Evolutionary conservation across 202 grass and related monocot species (phyloP), one percentile per base, ranked within the genome.

Genomic region (Musa balbisiana): DNA sequence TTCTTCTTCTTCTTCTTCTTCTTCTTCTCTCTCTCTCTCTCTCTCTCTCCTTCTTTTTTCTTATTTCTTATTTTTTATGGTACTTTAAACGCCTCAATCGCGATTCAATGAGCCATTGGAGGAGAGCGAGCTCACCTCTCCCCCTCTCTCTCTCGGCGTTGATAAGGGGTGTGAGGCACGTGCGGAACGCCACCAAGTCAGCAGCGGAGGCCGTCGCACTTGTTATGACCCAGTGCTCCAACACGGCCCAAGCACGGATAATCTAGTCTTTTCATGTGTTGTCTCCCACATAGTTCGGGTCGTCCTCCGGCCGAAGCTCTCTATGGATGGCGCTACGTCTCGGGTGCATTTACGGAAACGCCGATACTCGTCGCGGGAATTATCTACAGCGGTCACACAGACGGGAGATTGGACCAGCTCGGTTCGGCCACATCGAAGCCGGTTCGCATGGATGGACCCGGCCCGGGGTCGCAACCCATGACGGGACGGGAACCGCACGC

Each of bases 101-200:
- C 27, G 67, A 51, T 70, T 70, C 17, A 70, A 70, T 15, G 65
- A 33, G 65, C 26, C 26, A 67, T 43, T 49, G 26, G 63, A 16
- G 9, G 16, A 25, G 65, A 67, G 3, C 65, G 25, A 50, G 43
- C 67, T 70, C 67, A 49, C 17, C 67, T 43, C 33, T 43, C 33
- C 4, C 33, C 8, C 33, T 6, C 17, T 43, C 19, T 51, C 16
- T 70, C 67, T 16, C 11, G 67, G 67, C 67, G 67, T 51, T 70
- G 67, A 70, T 70, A 70, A 70, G 67, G 67, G 67, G 12, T 51
- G 67, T 49, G 43, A 11, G 49, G 33, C 67, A 51, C 67, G 67
- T 70, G 67, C 33, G 17, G 51, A 16, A 0, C 15, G 1, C 8
- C 43, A 16, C 33, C 67, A 52, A 33, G 33, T 70, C 67, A 10